Evolutionary conservation across 75 land plant genomes (phyloP).

Genomic region (Cunninghamia lanceolata): DNA sequence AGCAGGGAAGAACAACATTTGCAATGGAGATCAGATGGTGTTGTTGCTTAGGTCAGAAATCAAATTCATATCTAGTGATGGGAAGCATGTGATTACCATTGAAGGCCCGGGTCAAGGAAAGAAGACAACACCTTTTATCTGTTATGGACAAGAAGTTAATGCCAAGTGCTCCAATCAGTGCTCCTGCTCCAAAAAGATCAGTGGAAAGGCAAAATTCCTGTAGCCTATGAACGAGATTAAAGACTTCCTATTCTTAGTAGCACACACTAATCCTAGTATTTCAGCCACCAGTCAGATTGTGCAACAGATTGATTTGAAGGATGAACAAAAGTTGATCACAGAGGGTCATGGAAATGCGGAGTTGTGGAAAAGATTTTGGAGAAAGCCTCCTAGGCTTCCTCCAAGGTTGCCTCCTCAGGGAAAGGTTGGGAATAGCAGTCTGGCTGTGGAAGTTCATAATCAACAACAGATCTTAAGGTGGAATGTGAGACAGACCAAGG

Average conservation of each 20-base stretch:
- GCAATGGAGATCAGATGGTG: no score
- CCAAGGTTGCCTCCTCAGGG: no score
- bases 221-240: no score
- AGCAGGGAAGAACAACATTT: no score
- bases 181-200: no score
- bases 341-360: slow-evolving; percentile 17
- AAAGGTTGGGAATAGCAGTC: no score
- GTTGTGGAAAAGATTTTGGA: slow-evolving; percentile 21
- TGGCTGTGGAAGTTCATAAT: slow-evolving; percentile 13
- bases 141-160: neutral
- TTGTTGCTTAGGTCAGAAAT: no score
- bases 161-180: neutral
- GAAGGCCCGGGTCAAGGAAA: neutral
- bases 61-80: no score
- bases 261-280: no score
- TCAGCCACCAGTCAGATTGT: no score
- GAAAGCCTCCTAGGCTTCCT: slow-evolving; percentile 52
- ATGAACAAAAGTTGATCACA: slow-evolving; percentile 1
- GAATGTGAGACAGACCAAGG: slow-evolving; percentile 65
- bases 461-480: slow-evolving; percentile 29
- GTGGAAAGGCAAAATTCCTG: no score
- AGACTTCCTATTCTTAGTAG: no score
- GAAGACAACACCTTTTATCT: neutral
- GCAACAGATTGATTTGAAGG: neutral
- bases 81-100: neutral